Evolutionary conservation across 2,329 filamentous ascomycete species (phyloP).

Genomic region (Arthrobotrys conoides): DNA sequence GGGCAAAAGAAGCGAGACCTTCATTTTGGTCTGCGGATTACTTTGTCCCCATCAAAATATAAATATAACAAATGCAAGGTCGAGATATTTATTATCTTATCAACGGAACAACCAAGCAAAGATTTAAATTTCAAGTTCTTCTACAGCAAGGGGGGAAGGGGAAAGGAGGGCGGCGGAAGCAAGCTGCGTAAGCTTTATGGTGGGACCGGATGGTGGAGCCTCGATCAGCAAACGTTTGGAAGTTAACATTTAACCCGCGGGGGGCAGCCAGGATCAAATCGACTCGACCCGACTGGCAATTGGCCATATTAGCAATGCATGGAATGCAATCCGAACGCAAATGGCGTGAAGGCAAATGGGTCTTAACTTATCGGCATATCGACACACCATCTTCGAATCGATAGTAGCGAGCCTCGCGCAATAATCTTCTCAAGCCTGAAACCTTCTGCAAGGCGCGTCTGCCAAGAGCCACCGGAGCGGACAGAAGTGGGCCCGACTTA

Average conservation of each 20-base stretch:
- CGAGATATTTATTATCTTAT: conserved; percentile 31
- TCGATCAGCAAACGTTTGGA: no score
- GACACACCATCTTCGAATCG: not conserved
- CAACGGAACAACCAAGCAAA: not conserved
- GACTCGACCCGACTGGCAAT: conserved; percentile 3
- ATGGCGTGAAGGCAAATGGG: conserved; percentile 20
- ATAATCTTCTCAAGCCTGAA: conserved; percentile 9
- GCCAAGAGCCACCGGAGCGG: conserved; percentile 19
- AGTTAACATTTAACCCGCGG: conserved; percentile 1
- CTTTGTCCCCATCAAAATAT: conserved; percentile 18
- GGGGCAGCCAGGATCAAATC: not conserved
- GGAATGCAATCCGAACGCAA: not conserved
- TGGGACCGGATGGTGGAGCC: conserved; percentile 22
- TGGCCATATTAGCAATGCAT: not conserved
- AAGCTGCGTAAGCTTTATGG: conserved; percentile 19
- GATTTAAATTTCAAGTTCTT: not conserved
- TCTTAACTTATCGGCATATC: not conserved
- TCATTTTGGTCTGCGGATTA: conserved; percentile 36
- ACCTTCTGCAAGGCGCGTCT: conserved; percentile 27
- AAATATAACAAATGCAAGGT: not conserved
- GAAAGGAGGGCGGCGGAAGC: conserved; percentile 1
- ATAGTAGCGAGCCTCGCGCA: conserved; percentile 8
- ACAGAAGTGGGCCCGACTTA: conserved; percentile 20
- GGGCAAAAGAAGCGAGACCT: conserved; percentile 57
- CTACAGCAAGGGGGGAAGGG: not conserved